Conservation (phyloP, 345 rosid species). For the Zanthoxylum bungeanum region DNA sequence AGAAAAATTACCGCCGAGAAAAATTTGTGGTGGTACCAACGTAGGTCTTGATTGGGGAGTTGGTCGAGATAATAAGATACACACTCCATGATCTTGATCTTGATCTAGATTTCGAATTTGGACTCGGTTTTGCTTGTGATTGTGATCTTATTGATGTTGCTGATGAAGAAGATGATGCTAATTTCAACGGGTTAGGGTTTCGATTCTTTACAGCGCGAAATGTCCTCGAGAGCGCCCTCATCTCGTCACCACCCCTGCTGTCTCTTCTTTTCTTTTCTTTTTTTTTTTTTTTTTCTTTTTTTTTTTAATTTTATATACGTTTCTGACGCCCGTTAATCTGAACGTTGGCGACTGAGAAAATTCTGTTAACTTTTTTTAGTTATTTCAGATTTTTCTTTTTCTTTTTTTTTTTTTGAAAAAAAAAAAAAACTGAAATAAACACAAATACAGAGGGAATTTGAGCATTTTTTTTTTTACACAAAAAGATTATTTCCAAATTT, state of each 20-base stretch:
- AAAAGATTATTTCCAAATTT: too few species aligned
- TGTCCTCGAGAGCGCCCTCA: constrained; percentile 43
- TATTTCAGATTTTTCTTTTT: too few species aligned
- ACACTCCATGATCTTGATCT: constrained; percentile 60
- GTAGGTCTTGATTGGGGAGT: constrained; percentile 69
- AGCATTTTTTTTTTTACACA: too few species aligned
- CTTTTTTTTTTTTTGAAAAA: too few species aligned
- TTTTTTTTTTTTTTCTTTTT: too few species aligned
- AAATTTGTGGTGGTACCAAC: constrained; percentile 78
- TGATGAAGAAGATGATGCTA: constrained; percentile 17
- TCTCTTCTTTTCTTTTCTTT: not conserved
- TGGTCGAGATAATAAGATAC: constrained; percentile 76
- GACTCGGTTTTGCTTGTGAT: constrained; percentile 7
- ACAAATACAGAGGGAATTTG: too few species aligned
- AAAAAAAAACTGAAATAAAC: too few species aligned
- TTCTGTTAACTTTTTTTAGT: too few species aligned
- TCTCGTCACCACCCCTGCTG: too few species aligned
- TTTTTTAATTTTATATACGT: too few species aligned
- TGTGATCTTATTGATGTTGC: constrained; percentile 14
- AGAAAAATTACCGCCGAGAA: constrained; percentile 50
- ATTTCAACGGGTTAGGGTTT: constrained; percentile 14
- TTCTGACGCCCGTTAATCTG: too few species aligned
- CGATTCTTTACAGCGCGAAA: constrained; percentile 54
- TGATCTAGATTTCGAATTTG: constrained; percentile 17
- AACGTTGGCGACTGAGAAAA: too few species aligned